These are phyloP conservation scores for Beta macrorhiza DNA, from an alignment of 179 eudicot genomes.

Conservation along the genomic window DNA sequence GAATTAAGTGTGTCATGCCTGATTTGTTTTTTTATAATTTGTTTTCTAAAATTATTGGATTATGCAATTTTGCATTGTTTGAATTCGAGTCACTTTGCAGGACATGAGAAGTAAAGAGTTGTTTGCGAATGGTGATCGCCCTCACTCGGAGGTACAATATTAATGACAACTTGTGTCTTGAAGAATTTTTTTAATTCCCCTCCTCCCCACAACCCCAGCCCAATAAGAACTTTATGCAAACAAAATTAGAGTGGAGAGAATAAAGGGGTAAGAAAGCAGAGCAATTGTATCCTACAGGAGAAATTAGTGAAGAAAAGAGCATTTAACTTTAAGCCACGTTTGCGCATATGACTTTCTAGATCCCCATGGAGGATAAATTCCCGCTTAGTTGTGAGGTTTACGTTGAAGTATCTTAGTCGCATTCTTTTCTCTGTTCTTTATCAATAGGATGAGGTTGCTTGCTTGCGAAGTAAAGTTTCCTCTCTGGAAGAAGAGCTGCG, in stretches of 20 bases:
- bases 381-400: background rate
- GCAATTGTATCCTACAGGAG: background rate
- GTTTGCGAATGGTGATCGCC: slow-evolving; percentile 41
- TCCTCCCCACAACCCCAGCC: background rate
- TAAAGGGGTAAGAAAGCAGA: background rate
- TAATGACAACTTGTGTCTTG: slow-evolving; percentile 1
- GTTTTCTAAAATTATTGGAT: background rate
- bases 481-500: slow-evolving; percentile 66
- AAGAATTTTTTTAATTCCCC: background rate
- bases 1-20: background rate
- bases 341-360: background rate
- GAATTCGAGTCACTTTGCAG: slow-evolving; percentile 40
- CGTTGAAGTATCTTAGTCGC: background rate
- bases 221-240: background rate
- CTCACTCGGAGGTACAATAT: slow-evolving; percentile 54
- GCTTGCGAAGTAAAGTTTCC: slow-evolving; percentile 65
- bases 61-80: background rate
- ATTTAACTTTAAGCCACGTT: background rate
- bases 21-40: background rate
- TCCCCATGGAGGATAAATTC: background rate
- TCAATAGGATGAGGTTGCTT: slow-evolving; percentile 49
- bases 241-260: background rate
- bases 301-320: slow-evolving; percentile 1
- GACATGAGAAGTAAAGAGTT: slow-evolving; percentile 57
- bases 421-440: slow-evolving; percentile 19